Evolutionary conservation across 1,139 yeast species (phyloP), one percentile per base, ranked within the genome.

Genomic region (Ogataea hybrid): DNA sequence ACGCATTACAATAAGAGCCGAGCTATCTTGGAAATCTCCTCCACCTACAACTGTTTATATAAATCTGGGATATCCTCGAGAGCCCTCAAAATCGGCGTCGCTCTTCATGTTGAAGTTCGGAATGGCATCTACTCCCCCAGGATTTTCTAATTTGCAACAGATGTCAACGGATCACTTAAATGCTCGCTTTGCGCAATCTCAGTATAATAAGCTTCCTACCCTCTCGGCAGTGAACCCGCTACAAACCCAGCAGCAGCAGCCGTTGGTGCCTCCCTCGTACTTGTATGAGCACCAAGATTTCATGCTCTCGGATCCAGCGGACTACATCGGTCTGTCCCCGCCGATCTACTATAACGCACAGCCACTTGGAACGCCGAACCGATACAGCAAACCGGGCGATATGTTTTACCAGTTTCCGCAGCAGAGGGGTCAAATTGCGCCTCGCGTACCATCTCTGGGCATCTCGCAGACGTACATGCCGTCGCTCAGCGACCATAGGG

Each of bases 111-210:
- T 31, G 41, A 32, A 25, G 25, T 21, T 20, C 27, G 32, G 27
- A 6, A 37, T 37, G 41, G 23, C 36, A 11, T 18, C 35, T 5
- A 25, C 37, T 10, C 32, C 33, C 17, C 32, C 32, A 11, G 21
- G 28, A n/a, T 32, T 16, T 12, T 8, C 16, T 14, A 25, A 23
- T n/a, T 2, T 21, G 4, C 36, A 12, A 21, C 32, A 32, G 12
- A 14, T 16, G 28, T 5, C 41, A 7, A 9, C 41, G 12, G 33
- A 28, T 7, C 35, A 29, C 6, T 3, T 18, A 11, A 5, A 25
- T 16, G 15, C 16, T 9, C 18, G 28, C 23, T 22, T 14, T 11
- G 5, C 15, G 10, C 15, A 15, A 11, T n/a, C 17, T 3, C 30
- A 21, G 30, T 34, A 31, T 12, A n/a, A 31, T 28, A 18, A 21